These are phyloP conservation scores for Cystobasidium slooffiae DNA, from an alignment of 1,284 basidiomycete species.

Conservation along the genomic window DNA sequence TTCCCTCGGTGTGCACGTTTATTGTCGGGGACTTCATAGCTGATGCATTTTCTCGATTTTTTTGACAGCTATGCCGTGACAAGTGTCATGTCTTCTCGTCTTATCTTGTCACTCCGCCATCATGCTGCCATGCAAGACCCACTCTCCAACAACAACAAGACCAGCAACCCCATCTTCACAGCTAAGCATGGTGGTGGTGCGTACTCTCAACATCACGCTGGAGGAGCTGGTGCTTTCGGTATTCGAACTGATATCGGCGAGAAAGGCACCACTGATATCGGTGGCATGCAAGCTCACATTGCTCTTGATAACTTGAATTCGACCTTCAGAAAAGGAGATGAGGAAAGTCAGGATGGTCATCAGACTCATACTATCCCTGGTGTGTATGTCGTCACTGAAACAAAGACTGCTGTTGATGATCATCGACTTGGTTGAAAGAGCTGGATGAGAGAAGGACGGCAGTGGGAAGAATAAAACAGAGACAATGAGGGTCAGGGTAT, in stretches of 20 bases:
- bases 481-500: too few relatives aligned
- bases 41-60: neutral
- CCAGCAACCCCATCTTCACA: neutral
- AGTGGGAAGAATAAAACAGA: too few relatives aligned
- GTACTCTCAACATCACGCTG: conserved; percentile 12
- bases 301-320: conserved; percentile 21
- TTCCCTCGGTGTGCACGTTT: neutral
- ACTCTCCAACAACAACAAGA: conserved; percentile 1
- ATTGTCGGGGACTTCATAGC: neutral
- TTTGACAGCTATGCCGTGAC: conserved; percentile 23
- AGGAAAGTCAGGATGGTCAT: conserved; percentile 19
- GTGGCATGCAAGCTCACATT: conserved; percentile 22
- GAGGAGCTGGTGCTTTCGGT: neutral
- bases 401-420: conserved; percentile 13
- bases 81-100: conserved; percentile 24
- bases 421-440: neutral
- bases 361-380: neutral
- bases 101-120: conserved; percentile 32
- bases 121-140: conserved; percentile 21
- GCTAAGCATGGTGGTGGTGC: conserved; percentile 4
- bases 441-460: neutral
- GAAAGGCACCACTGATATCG: conserved; percentile 12
- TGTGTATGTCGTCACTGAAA: conserved; percentile 16
- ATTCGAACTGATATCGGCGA: neutral
- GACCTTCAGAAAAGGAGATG: conserved; percentile 19